Evolutionary conservation across 108 stramenopile species (phyloP), one percentile per base, ranked within the genome.

Genomic region (Chaetoceros muelleri): DNA sequence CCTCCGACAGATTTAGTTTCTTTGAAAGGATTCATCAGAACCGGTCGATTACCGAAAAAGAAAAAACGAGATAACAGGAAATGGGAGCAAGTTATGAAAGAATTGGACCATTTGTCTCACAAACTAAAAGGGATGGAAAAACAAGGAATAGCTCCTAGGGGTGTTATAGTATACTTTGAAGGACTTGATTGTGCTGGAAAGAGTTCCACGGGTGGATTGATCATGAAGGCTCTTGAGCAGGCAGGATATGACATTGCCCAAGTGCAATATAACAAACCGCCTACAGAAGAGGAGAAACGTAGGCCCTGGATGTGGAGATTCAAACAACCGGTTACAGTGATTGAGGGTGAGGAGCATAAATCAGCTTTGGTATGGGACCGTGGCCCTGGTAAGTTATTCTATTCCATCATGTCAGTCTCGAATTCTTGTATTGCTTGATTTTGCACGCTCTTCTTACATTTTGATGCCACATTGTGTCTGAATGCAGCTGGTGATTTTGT

Each of bases 281-380:
- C 85, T 19, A 87, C 79, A 16, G 65, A 62, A n/a, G 81, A 82
- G 48, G 81, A 87, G 30, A 68, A 75, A 28, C 5, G n/a, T 19
- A 73, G 58, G 46, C 77, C 77, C 5, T 87, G 85, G 85, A 87
- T 87, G 81, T 78, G 81, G 61, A 67, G 85, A 8, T 87, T 87
- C 31, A 66, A 85, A 53, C 31, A 63, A 24, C 84, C 84, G 3
- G 75, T 65, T 18, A 63, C 61, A 20, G 44, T 65, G 20, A 67
- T 66, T 24, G 20, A 50, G 2, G 22, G 48, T 17, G 61, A 60
- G 20, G 63, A 63, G 48, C 56, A 57, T 40, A 67, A 52, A n/a
- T 63, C 53, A 45, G 73, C 63, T 52, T 64, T 64, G 55, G 71
- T 65, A 10, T 84, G 82, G 82, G 82, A 84, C 47, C 66, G 82